Base-by-base conservation (phyloP, 768 basidiomycete genomes). In the Leucocoprinus sp. region DNA sequence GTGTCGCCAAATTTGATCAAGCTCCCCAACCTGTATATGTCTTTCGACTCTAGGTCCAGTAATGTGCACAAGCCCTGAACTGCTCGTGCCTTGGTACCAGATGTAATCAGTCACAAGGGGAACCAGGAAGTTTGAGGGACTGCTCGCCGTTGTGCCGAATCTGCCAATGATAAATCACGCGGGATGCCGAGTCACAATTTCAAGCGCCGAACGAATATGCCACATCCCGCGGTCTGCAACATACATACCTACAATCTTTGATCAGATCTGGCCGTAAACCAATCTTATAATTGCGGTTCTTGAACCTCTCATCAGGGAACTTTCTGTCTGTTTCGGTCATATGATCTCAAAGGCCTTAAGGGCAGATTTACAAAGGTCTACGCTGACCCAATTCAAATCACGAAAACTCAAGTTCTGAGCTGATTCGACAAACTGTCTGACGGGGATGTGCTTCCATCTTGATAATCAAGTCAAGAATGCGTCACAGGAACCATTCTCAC, bases 401-500 rank as follows among this genome's bases (percentile, higher is more conserved):
- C 44, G 44, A 45, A 12, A 7, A n/a, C 26, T 45, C 26, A 39
- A 37, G 43, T 37, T 45, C 36, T 28, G 31, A 28, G 21, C 31
- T 38, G 17, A 24, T 37, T 45, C 29, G 24, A 45, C 37, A 45
- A 45, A 45, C 35, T 45, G 44, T 31, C 17, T 45, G 44, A 33
- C 44, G 44, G 27, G 12, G 8, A 15, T 8, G 17, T 14, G 28
- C 37, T 45, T 38, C 44, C 44, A 37, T 45, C 44, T 26, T 28
- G 44, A 45, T 45, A 37, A 5, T 4, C 19, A 43, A 18, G 23
- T n/a, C 19, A 17, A 24, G 18, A 31, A 50, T 57, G 60, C 64
- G 66, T 67, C 66, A 67, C 64, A 66, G 64, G 64, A 58, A 65
- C 64, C 55, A 49, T 28, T 38, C 50, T 45, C 51, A 45, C 49